A percentile compares a stretch with the other conserved stretches of the same genome.
Conservation (phyloP, 176 grass and related monocot species). For the Carex littledalei region DNA sequence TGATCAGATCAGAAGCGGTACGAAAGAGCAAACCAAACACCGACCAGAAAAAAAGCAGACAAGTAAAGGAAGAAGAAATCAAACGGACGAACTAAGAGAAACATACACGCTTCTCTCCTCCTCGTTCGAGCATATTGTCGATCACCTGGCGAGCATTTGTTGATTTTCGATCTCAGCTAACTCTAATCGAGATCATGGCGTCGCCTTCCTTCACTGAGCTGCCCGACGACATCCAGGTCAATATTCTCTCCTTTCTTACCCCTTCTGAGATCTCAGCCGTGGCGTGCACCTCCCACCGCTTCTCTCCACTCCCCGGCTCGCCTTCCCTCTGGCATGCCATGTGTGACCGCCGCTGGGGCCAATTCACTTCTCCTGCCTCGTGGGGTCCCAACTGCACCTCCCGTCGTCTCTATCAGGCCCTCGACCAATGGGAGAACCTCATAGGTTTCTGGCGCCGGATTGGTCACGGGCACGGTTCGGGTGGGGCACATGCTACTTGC, state of each 20-base stretch:
- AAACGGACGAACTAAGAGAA: not conserved
- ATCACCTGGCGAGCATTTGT: constrained; percentile 1
- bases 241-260: constrained; percentile 35
- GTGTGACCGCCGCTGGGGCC: constrained; percentile 39
- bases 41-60: not conserved
- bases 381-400: constrained; percentile 19
- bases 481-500: constrained; percentile 10
- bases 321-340: constrained; percentile 35
- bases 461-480: constrained; percentile 13
- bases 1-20: not conserved
- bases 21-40: not conserved
- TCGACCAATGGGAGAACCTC: constrained; percentile 39
- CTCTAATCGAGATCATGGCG: constrained; percentile 12
- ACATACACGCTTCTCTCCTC: not conserved
- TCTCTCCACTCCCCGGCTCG: constrained; percentile 24
- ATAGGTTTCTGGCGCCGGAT: constrained; percentile 41
- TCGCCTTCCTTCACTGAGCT: constrained; percentile 36
- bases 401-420: constrained; percentile 24
- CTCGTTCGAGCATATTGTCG: not conserved
- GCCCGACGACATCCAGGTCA: constrained; percentile 41
- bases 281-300: constrained; percentile 42
- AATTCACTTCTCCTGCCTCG: not conserved
- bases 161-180: not conserved
- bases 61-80: not conserved
- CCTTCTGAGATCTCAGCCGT: constrained; percentile 29